Base-by-base conservation (phyloP, 1,284 basidiomycete species). In the Puccinia triticina region DNA sequence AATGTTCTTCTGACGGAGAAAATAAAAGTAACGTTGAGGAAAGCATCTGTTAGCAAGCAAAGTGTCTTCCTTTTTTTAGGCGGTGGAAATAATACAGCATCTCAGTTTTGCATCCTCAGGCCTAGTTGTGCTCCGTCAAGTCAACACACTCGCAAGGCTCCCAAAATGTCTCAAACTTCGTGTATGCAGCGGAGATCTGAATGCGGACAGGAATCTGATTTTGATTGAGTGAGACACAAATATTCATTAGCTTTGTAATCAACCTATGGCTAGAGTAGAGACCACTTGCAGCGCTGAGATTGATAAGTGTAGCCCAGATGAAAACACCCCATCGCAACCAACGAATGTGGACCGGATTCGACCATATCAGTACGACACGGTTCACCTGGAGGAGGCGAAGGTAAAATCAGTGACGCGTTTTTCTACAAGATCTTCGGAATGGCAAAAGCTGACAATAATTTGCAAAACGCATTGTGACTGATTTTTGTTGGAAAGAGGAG, bases 401-500 rank as follows among this genome's bases (percentile, higher is more conserved):
- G n/a, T 34, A 34, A 61, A 7, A 61, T 61, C 29, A 61, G 59
- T 34, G 26, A 34, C 32, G 59, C 29, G 29, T 61, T 61, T 12
- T n/a, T n/a, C n/a, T n/a, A n/a, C n/a, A 61, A 32, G 29, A 3
- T 61, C 29, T 61, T 61, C 10, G 12, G 16, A 69, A 69, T 37
- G 2, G 3, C 3, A 69, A 48, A 12, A 71, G 18, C 69, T 53
- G 16, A 71, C 69, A 16, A 71, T 71, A 50, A 71, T 71, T 71
- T 71, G 69, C 40, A 71, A 50, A 50, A 71, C 48, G 69, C 69
- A 71, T n/a, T 71, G 69, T n/a, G 69, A 71, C 69, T 71, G n/a
- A 40, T 48, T 48, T 32, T 37, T 21, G 37, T 66, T 37, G 26
- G 26, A 23, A 66, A 37, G 37, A 66, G 37, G 8, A 71, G 43